Percentiles rank a stretch among this genome's conserved stretches.
Evolutionary conservation across 2,329 filamentous ascomycete species (phyloP).

Genomic region (Stagonosporopsis vannaccii): DNA sequence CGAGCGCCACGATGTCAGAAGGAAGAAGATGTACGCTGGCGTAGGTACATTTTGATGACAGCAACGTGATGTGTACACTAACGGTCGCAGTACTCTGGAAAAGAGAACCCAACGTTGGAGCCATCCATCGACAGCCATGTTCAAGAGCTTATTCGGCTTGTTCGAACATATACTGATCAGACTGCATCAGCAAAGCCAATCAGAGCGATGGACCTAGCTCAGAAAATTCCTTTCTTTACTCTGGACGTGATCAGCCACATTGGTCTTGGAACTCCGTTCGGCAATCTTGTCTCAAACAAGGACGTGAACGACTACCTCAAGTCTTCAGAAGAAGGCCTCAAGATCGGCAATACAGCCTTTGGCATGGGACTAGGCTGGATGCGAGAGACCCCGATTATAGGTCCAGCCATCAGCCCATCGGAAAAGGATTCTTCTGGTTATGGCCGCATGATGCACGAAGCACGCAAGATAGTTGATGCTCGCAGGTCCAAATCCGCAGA

Average conservation of each 20-base stretch:
- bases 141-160: slow-evolving; percentile 56
- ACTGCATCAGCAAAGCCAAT: slow-evolving; percentile 30
- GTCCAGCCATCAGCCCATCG: slow-evolving; percentile 38
- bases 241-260: slow-evolving; percentile 64
- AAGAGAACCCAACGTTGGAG: slow-evolving; percentile 62
- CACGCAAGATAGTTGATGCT: slow-evolving; percentile 43
- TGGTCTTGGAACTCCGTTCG: slow-evolving; percentile 61
- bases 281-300: slow-evolving; percentile 58
- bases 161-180: slow-evolving; percentile 56
- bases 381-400: slow-evolving; percentile 32
- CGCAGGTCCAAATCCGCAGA: slow-evolving; percentile 55
- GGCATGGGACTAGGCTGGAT: slow-evolving; percentile 40
- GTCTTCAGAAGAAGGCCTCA: slow-evolving; percentile 51
- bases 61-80: background rate
- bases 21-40: slow-evolving; percentile 60
- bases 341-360: slow-evolving; percentile 37
- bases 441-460: slow-evolving; percentile 45
- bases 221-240: slow-evolving; percentile 60
- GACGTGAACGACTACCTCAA: slow-evolving; percentile 58
- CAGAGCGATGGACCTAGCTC: slow-evolving; percentile 56
- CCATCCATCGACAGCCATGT: slow-evolving; percentile 58
- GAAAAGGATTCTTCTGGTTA: slow-evolving; percentile 48
- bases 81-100: slow-evolving; percentile 59
- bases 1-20: slow-evolving; percentile 53
- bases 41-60: slow-evolving; percentile 34